Evolutionary conservation across 805 yeast genomes (phyloP).

Genomic region (Saccharomycopsis javanensis): DNA sequence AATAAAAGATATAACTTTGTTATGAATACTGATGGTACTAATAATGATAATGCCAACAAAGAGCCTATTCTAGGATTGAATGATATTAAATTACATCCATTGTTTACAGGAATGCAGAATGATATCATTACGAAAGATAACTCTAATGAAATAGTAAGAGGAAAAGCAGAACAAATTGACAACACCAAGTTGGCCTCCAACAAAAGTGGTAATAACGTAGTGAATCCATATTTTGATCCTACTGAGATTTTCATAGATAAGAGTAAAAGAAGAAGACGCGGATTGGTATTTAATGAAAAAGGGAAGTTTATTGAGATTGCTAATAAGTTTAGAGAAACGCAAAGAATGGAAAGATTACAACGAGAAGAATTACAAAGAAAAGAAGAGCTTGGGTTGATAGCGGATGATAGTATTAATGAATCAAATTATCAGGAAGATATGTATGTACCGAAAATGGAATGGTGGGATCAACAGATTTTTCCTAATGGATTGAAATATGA

Average conservation of each 20-base stretch:
- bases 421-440: constrained; percentile 34
- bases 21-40: not conserved
- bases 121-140: not conserved
- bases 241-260: constrained; percentile 3
- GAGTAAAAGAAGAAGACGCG: constrained; percentile 26
- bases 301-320: constrained; percentile 50
- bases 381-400: constrained; percentile 34
- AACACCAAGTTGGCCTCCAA: not conserved
- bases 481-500: constrained; percentile 30
- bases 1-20: not conserved
- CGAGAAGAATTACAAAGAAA: constrained; percentile 27
- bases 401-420: constrained; percentile 50
- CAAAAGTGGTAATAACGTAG: constrained; percentile 20
- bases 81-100: constrained; percentile 26
- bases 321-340: constrained; percentile 36
- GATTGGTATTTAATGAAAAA: constrained; percentile 42
- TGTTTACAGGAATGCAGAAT: constrained; percentile 21
- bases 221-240: constrained; percentile 32
- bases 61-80: constrained; percentile 4
- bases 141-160: not conserved
- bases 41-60: not conserved
- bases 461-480: constrained; percentile 78
- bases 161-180: not conserved
- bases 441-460: constrained; percentile 59
- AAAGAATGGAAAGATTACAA: constrained; percentile 27